phyloP scores from a whole-genome alignment of 2,329 filamentous ascomycete genomes.

The Neonectria neomacrospora region DNA sequence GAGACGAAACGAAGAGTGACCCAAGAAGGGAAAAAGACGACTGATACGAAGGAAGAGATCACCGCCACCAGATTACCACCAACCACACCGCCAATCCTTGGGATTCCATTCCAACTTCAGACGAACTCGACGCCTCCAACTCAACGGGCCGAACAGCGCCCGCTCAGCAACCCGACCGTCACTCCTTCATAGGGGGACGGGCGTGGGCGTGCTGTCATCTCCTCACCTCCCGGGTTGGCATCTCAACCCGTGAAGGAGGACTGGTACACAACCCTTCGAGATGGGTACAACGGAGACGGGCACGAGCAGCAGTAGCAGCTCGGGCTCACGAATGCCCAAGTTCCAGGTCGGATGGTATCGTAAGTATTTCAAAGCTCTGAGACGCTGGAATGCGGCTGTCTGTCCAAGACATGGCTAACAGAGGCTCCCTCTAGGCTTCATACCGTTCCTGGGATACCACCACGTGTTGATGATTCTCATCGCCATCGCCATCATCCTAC shows the following conservation, averaged over 20 bases:
- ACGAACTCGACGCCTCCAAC: constrained; percentile 1
- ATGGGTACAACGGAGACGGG: constrained; percentile 42
- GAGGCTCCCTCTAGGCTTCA: constrained; percentile 59
- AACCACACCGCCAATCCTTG: constrained; percentile 12
- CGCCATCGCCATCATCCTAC: constrained; percentile 89
- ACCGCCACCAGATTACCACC: constrained; percentile 18
- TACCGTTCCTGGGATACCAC: constrained; percentile 78
- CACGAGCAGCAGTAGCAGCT: constrained; percentile 44
- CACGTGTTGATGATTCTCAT: constrained; percentile 98
- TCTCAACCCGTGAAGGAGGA: constrained; percentile 30
- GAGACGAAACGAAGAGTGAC: constrained; percentile 20
- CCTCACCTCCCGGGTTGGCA: constrained; percentile 25
- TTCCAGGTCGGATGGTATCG: constrained; percentile 63
- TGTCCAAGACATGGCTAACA: constrained; percentile 36
- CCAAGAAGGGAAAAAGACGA: constrained; percentile 16
- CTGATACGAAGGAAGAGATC: constrained; percentile 12
- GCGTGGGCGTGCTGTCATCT: constrained; percentile 31
- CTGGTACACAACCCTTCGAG: constrained; percentile 31
- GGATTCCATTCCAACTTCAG: constrained; percentile 32
- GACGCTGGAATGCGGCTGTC: constrained; percentile 34
- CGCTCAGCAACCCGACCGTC: constrained; percentile 35
- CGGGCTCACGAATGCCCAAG: constrained; percentile 46
- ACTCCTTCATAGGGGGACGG: constrained; percentile 43
- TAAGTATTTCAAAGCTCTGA: constrained; percentile 47
- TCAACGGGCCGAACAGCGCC: constrained; percentile 23